Evolutionary conservation across 208 protist genomes (phyloP).

Genomic region (Dictyostelium gargantuum): DNA sequence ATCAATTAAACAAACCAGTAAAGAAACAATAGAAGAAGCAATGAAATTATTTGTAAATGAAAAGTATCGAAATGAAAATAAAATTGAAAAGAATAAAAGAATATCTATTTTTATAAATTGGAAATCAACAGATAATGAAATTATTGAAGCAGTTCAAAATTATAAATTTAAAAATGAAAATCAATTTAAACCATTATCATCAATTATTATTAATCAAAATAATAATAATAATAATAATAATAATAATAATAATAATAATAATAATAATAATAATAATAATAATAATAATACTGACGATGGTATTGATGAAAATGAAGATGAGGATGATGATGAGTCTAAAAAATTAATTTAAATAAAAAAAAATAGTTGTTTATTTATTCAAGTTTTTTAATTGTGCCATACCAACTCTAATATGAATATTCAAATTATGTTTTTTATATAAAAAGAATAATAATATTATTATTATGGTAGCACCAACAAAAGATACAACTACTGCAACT

Average conservation of each 20-base stretch:
- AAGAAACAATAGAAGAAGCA: no score
- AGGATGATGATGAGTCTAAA: background rate
- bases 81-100: no score
- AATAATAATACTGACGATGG: background rate
- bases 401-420: background rate
- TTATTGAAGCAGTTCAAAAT: no score
- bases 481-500: background rate
- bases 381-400: background rate
- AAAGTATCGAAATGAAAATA: no score
- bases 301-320: background rate
- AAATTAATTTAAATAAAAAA: no score
- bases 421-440: background rate
- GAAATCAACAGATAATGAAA: no score
- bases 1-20: no score
- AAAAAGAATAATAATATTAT: background rate
- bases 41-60: no score
- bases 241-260: background rate
- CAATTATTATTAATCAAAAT: constrained; percentile 49
- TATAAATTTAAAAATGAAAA: no score
- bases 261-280: background rate
- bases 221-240: background rate
- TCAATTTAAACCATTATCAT: constrained; percentile 30
- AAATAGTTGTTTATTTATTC: background rate
- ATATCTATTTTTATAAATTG: no score
- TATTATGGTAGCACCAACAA: background rate